A percentile compares a stretch with the other conserved stretches of the same genome.
Evolutionary conservation across 2,329 filamentous ascomycete genomes (phyloP).

Genomic region (Aspergillus neoniger): DNA sequence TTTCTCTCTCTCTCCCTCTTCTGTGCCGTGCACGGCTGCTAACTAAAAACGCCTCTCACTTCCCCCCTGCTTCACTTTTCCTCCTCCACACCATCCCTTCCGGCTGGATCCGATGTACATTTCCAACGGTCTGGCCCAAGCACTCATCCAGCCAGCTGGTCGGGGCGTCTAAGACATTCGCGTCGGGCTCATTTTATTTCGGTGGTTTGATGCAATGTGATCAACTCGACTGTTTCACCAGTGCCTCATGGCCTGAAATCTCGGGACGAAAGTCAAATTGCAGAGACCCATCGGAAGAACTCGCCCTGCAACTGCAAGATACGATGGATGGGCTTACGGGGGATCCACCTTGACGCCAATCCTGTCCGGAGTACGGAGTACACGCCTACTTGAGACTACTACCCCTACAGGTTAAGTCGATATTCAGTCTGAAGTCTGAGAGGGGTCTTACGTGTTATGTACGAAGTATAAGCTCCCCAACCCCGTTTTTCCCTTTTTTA

Average conservation of each 20-base stretch:
- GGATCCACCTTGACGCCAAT: not conserved
- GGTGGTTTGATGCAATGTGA: slow-evolving; percentile 11
- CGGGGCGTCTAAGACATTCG: slow-evolving; percentile 9
- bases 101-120: slow-evolving; percentile 1
- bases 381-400: slow-evolving; percentile 9
- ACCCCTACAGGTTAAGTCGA: not conserved
- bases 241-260: slow-evolving; percentile 21
- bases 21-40: too few relatives aligned
- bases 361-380: slow-evolving; percentile 5
- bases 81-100: not conserved
- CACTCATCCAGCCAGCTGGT: not conserved
- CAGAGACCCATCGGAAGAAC: slow-evolving; percentile 1
- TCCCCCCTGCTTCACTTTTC: not conserved
- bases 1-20: too few relatives aligned
- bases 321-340: slow-evolving; percentile 2
- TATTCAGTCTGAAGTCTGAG: not conserved
- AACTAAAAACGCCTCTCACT: not conserved
- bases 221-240: slow-evolving; percentile 23
- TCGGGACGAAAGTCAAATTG: slow-evolving; percentile 16
- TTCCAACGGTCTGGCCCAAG: not conserved
- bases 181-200: slow-evolving; percentile 15
- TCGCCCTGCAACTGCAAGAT: slow-evolving; percentile 10
- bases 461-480: slow-evolving; percentile 5
- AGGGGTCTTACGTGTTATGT: slow-evolving; percentile 11
- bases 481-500: not conserved